Percentiles rank a stretch among this genome's conserved stretches.
These are phyloP conservation scores for Pseudogymnoascus sp. DNA, from an alignment of 2,329 filamentous ascomycete species.

Conservation along the genomic window DNA sequence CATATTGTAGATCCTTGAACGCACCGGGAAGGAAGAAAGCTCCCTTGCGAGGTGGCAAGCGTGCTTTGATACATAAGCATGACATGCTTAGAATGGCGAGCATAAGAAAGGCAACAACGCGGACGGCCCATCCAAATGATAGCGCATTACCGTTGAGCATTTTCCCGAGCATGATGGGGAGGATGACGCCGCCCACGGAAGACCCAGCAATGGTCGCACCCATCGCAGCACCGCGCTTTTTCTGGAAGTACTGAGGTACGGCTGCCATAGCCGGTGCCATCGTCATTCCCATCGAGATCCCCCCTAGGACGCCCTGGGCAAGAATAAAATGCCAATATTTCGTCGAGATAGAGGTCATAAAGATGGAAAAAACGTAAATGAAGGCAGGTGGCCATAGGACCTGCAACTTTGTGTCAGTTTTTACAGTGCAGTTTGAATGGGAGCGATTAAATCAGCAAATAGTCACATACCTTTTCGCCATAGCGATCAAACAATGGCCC, in stretches of 20 bases:
- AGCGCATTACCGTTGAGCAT: constrained; percentile 34
- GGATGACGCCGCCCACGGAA: constrained; percentile 46
- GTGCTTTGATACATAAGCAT: constrained; percentile 41
- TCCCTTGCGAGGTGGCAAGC: constrained; percentile 33
- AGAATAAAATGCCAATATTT: constrained; percentile 47
- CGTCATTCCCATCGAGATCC: constrained; percentile 37
- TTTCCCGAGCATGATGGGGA: constrained; percentile 52
- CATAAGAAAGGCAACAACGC: constrained; percentile 26
- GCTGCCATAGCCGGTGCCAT: constrained; percentile 37
- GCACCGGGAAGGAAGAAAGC: constrained; percentile 40
- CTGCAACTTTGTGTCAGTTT: constrained; percentile 17
- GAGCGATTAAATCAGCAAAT: background rate
- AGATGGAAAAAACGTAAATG: constrained; percentile 51
- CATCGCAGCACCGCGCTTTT: constrained; percentile 38
- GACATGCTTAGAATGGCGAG: constrained; percentile 42
- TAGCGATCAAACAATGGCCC: constrained; percentile 56
- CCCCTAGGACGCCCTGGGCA: constrained; percentile 38
- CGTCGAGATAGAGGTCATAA: constrained; percentile 53
- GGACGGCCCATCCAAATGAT: constrained; percentile 11
- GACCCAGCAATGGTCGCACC: constrained; percentile 42
- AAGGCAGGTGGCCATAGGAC: constrained; percentile 44
- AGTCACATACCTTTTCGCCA: constrained; percentile 40
- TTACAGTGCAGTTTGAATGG: constrained; percentile 10
- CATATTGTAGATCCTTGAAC: constrained; percentile 36
- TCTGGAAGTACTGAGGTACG: constrained; percentile 41